Evolutionary conservation across 768 basidiomycete genomes (phyloP), one percentile per base, ranked within the genome.

Genomic region (Grammothele lineata): DNA sequence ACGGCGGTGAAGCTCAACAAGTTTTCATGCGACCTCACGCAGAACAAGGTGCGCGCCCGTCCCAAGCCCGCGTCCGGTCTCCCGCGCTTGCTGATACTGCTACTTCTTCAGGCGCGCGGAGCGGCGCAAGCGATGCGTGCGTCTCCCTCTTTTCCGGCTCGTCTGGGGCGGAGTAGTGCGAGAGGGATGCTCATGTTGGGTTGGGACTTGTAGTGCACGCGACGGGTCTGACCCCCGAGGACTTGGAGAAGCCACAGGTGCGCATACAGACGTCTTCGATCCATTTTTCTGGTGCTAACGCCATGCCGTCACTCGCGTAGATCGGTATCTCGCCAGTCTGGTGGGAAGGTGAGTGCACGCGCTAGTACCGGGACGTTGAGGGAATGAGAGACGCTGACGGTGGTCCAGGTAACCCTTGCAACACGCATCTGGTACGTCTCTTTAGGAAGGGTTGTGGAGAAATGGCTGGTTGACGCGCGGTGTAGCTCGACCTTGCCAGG

Each of bases 241-340:
- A 92, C 55, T 87, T 92, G 81, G 63, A 83, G 46, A 92, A 89
- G 63, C 81, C 91, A 43, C 90, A 92, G 75, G 87, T 85, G 43
- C 42, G 24, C 27, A 14, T 30, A 7, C 27, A 7, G 8, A 7
- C 27, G 27, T 30, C 27, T 30, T 14, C 14, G 27, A 7, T 7
- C 7, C 27, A 14, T 30, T 7, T 14, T 7, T 30, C 27, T 30
- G 27, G 14, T 30, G 27, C 27, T 7, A 30, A n/a, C n/a, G 27
- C 14, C 27, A 14, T 30, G 27, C 27, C 27, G 27, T 30, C 7
- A 30, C 14, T 14, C 27, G 27, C 14, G 37, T 39, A 91, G 85
- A 84, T 93, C 58, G 91, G 91, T 37, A 90, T 93, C 59, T 87
- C 87, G 24, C 83, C 87, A 3, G 76, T 92, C 43, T 93, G 90